Evolutionary conservation across 2,329 filamentous ascomycete genomes (phyloP).

Genomic region (Aspergillus pseudotamarii): DNA sequence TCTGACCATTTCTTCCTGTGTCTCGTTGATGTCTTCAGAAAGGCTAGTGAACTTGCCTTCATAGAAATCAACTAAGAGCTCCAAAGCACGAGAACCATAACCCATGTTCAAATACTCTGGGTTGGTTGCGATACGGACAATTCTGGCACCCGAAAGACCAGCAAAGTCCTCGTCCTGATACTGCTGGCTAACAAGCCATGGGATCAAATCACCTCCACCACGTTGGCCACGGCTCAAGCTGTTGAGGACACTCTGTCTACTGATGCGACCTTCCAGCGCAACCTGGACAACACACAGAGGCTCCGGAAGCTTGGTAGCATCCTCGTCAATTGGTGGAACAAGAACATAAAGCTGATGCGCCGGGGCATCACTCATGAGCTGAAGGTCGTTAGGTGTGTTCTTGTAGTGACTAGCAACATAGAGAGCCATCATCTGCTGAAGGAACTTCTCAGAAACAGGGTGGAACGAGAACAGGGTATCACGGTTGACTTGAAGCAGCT

Average conservation of each 20-base stretch:
- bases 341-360: constrained; percentile 96
- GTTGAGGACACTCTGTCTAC: constrained; percentile 86
- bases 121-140: constrained; percentile 95
- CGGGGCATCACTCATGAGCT: constrained; percentile 96
- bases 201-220: constrained; percentile 89
- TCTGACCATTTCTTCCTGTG: constrained; percentile 66
- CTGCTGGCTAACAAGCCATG: constrained; percentile 96
- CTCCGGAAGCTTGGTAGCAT: constrained; percentile 78
- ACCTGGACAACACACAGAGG: constrained; percentile 95
- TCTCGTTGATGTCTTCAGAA: constrained; percentile 66
- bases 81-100: constrained; percentile 85
- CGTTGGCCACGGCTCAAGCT: constrained; percentile 85
- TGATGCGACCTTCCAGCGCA: constrained; percentile 91
- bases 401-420: constrained; percentile 98
- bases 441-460: constrained; percentile 91
- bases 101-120: constrained; percentile 92
- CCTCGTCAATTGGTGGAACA: constrained; percentile 79
- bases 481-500: constrained; percentile 91
- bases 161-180: constrained; percentile 98
- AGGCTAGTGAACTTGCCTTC: constrained; percentile 88
- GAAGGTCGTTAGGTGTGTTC: constrained; percentile 96
- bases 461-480: constrained; percentile 99
- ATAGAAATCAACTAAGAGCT: constrained; percentile 89
- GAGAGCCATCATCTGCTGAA: constrained; percentile 97
- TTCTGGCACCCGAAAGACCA: constrained; percentile 82